Percentiles rank a stretch among this genome's conserved stretches.
Conservation (phyloP, 352 stramenopile species). For the Pythium insidiosum region DNA sequence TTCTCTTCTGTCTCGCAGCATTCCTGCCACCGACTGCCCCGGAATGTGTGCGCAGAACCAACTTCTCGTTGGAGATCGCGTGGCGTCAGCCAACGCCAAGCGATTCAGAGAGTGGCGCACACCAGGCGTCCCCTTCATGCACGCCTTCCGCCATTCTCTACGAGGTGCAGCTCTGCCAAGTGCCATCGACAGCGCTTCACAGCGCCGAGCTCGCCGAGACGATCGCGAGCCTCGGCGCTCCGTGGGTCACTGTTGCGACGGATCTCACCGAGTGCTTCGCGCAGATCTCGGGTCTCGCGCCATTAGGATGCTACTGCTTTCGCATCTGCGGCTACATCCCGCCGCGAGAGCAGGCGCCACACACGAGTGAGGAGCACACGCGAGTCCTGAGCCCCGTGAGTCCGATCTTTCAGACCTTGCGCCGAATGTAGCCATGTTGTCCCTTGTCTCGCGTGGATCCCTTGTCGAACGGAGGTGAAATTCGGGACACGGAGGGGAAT, state of each 20-base stretch:
- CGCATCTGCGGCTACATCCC: constrained; percentile 10
- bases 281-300: constrained; percentile 11
- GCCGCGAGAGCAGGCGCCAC: neutral
- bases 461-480: too few relatives aligned
- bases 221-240: neutral
- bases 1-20: constrained; percentile 2
- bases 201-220: constrained; percentile 1
- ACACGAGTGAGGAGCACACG: neutral
- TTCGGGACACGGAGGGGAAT: too few relatives aligned
- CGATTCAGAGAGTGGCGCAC: too few relatives aligned
- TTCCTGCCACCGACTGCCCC: constrained; percentile 20
- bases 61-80: constrained; percentile 20
- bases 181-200: constrained; percentile 10
- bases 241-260: constrained; percentile 10
- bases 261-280: neutral
- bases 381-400: constrained; percentile 24
- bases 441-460: neutral
- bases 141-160: too few relatives aligned
- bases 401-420: constrained; percentile 13
- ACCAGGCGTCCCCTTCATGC: too few relatives aligned
- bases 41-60: constrained; percentile 12
- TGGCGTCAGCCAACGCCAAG: too few relatives aligned
- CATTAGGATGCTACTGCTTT: constrained; percentile 23
- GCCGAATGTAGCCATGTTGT: constrained; percentile 19
- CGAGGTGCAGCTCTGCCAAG: constrained; percentile 20